These are phyloP conservation scores for Pseudogymnoascus destructans DNA, from an alignment of 2,329 filamentous ascomycete genomes.

Conservation along the genomic window DNA sequence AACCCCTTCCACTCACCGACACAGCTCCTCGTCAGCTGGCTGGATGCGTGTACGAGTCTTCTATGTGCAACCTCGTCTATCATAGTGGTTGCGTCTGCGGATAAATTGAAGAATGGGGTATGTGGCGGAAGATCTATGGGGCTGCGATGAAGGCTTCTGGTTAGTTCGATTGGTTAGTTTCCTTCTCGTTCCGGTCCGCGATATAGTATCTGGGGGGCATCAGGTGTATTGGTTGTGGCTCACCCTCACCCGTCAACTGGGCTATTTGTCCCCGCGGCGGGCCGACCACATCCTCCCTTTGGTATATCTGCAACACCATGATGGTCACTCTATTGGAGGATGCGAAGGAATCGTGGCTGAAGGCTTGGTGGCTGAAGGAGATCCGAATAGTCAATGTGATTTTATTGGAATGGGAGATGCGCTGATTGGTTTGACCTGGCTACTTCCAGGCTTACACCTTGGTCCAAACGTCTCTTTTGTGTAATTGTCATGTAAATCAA, in stretches of 20 bases:
- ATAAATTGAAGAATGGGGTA: background rate
- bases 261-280: background rate
- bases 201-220: background rate
- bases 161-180: background rate
- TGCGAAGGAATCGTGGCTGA: conserved; percentile 1
- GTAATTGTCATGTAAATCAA: background rate
- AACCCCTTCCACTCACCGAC: conserved; percentile 3
- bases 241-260: background rate
- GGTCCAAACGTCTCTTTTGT: background rate
- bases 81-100: background rate
- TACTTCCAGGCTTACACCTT: background rate
- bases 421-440: background rate
- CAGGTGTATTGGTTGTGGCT: background rate
- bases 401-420: background rate
- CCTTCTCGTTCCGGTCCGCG: background rate
- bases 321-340: background rate
- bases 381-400: background rate
- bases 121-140: background rate
- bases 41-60: background rate
- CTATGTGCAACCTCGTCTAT: background rate
- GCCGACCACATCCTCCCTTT: background rate
- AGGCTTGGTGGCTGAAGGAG: background rate
- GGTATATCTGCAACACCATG: background rate
- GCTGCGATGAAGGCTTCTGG: background rate
- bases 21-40: background rate